Evolutionary conservation across 495 filamentous ascomycete species (phyloP), one percentile per base, ranked within the genome.

Genomic region (Tuber magnatum): DNA sequence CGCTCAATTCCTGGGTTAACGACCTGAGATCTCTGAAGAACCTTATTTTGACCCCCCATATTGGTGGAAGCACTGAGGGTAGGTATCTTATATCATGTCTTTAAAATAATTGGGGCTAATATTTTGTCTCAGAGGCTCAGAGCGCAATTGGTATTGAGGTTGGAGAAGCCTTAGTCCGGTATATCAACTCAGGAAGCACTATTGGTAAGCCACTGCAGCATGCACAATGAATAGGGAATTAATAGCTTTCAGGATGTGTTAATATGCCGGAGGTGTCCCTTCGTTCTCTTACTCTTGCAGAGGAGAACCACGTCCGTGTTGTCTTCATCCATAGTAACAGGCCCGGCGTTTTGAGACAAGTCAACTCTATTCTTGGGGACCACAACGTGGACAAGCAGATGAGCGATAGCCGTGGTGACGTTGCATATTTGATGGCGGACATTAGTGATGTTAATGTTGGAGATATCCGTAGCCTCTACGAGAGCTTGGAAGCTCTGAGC

Each of bases 331-430:
- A 99, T 84, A 90, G 90, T 81, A 99, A 97, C 83, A 89, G 97
- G 72, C 95, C 95, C 38, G 95, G 95, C 85, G 95, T 99, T 74
- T 86, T 99, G 83, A 88, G 92, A 73, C 92, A 90, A 86, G 93
- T 99, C 65, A 99, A 97, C 86, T 91, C 93, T 81, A 92, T 97
- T 72, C 88, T 97, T 76, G 92, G 89, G 28, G 90, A 94, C 75
- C 94, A 99, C 85, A 99, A 99, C 82, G 93, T 99, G 76, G 94
- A 97, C 83, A 97, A 97, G 85, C 95, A 99, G 84, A 97, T 93
- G 86, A 94, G 93, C 51, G 95, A 97, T 82, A 95, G 91, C 85
- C 90, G 91, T 85, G 94, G 93, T 76, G 94, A 97, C 83, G 91
- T 92, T 84, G 95, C 95, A 40, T 99, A 98, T 83, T 86, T 98